A percentile compares a stretch with the other conserved stretches of the same genome.
These are phyloP conservation scores for Pseudocohnilembus persalinus DNA, from an alignment of 169 alveolate genomes.

Conservation along the genomic window DNA sequence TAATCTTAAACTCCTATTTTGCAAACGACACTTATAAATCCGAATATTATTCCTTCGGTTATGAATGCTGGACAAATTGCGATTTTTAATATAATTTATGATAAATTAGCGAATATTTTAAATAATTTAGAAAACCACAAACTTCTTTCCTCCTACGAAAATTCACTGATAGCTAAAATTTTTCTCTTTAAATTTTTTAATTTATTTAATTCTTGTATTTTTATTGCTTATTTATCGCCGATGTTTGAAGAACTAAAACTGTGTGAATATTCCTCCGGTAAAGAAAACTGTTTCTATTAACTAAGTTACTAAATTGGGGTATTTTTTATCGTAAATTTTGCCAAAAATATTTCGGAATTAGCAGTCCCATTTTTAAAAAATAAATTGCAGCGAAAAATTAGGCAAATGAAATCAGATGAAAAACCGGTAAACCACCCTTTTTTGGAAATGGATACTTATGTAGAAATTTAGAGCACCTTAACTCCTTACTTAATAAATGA, in stretches of 20 bases:
- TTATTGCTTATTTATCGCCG: slow-evolving; percentile 25
- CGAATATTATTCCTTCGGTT: slow-evolving; percentile 19
- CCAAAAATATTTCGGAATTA: slow-evolving; percentile 45
- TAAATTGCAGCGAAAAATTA: neutral
- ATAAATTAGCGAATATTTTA: slow-evolving; percentile 8
- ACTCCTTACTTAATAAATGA: slow-evolving; percentile 27
- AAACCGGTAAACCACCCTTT: slow-evolving; percentile 23
- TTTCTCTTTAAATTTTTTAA: slow-evolving; percentile 41
- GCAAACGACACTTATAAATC: neutral
- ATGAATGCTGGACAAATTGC: slow-evolving; percentile 23
- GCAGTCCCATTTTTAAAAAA: slow-evolving; percentile 23
- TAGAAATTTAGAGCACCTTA: slow-evolving; percentile 20
- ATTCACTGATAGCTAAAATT: slow-evolving; percentile 33
- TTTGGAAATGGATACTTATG: slow-evolving; percentile 24
- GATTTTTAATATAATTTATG: slow-evolving; percentile 18
- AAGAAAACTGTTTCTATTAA: slow-evolving; percentile 29
- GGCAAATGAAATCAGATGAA: neutral
- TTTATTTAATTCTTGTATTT: slow-evolving; percentile 33
- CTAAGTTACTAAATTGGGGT: slow-evolving; percentile 22
- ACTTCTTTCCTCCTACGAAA: slow-evolving; percentile 24
- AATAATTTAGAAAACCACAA: slow-evolving; percentile 42
- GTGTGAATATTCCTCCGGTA: slow-evolving; percentile 5
- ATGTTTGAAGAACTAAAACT: slow-evolving; percentile 17
- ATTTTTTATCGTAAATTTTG: slow-evolving; percentile 23
- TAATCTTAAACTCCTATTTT: too few species aligned